Conservation (phyloP, 2,329 filamentous ascomycete genomes). For the Fusarium sp. region DNA sequence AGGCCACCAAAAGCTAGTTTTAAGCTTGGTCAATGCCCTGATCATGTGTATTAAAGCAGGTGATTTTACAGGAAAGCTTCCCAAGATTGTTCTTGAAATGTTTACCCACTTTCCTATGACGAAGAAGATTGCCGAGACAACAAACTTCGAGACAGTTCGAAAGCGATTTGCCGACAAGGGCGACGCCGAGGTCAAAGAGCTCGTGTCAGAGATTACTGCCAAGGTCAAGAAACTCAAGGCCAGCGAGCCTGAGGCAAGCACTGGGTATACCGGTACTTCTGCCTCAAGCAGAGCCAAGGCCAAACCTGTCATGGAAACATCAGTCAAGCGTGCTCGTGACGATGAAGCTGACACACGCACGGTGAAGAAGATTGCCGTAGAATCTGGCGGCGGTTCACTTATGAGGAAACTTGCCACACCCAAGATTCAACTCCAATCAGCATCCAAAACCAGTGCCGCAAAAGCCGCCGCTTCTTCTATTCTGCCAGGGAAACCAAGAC, state of each 20-base stretch:
- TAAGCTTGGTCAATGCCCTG: constrained; percentile 65
- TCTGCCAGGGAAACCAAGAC: constrained; percentile 62
- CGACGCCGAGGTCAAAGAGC: constrained; percentile 71
- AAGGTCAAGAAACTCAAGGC: constrained; percentile 58
- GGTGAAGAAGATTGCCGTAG: constrained; percentile 58
- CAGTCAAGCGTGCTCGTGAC: constrained; percentile 54
- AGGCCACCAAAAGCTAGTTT: constrained; percentile 67
- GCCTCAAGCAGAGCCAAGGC: constrained; percentile 54
- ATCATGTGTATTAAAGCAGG: constrained; percentile 65
- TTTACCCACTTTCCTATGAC: constrained; percentile 72
- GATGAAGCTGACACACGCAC: constrained; percentile 56
- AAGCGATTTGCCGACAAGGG: constrained; percentile 73
- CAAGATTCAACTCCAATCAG: constrained; percentile 49
- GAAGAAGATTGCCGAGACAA: constrained; percentile 70
- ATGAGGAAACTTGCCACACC: constrained; percentile 56
- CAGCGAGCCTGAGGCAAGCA: constrained; percentile 51
- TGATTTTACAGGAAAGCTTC: constrained; percentile 65
- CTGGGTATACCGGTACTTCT: constrained; percentile 56
- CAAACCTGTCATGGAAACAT: constrained; percentile 48
- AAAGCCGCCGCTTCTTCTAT: constrained; percentile 51
- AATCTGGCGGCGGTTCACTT: constrained; percentile 53
- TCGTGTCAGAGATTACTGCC: constrained; percentile 68
- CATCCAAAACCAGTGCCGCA: constrained; percentile 47
- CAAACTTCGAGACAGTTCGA: constrained; percentile 74
- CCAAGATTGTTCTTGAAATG: constrained; percentile 68